Evolutionary conservation across 371 early-diverging fungal genomes (phyloP), one percentile per base, ranked within the genome.

Genomic region (Apophysomyces elegans): DNA sequence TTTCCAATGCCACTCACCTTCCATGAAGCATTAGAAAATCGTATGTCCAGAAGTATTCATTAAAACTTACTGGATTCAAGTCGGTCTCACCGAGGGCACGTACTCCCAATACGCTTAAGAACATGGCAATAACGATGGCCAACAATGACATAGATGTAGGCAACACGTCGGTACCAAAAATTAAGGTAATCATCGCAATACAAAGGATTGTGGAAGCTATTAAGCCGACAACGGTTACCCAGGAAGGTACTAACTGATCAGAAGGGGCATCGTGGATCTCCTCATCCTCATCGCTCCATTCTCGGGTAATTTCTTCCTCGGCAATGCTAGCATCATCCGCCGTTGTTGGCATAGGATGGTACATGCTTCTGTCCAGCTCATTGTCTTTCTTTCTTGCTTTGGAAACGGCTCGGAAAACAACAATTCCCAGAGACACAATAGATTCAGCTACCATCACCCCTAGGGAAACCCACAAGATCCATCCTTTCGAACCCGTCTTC

Each of bases 401-500:
- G 35, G 77, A 58, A 35, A 83, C 45, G 0, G 81, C 65, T 46
- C 76, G 69, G 13, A 79, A 57, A 5, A 82, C 63, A 11, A 93
- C 85, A 6, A 91, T 67, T 3, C 77, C 67, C 38, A 93, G 67
- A 0, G 91, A 91, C 0, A 91, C 80, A 1, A 87, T 62, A n/a
- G 88, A 84, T 61, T 93, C 94, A 5, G 91, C 86, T 68, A 93
- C 87, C 93, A 93, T 92, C 14, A 93, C 89, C 9, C 90, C 91
- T 14, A 91, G 77, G 2, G 91, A 91, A n/a, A 92, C 82, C 93
- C 94, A 93, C 32, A 92, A 73, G 61, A 93, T 93, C 94, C 94
- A 93, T 8, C 94, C 93, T 43, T 88, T 84, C 5, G 90, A 86
- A 7, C 94, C 93, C 0, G 69, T 76, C 45, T 89, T 89, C 85